Evolutionary conservation across 2,329 filamentous ascomycete genomes (phyloP).

Genomic region (Bipolaris zeicola): DNA sequence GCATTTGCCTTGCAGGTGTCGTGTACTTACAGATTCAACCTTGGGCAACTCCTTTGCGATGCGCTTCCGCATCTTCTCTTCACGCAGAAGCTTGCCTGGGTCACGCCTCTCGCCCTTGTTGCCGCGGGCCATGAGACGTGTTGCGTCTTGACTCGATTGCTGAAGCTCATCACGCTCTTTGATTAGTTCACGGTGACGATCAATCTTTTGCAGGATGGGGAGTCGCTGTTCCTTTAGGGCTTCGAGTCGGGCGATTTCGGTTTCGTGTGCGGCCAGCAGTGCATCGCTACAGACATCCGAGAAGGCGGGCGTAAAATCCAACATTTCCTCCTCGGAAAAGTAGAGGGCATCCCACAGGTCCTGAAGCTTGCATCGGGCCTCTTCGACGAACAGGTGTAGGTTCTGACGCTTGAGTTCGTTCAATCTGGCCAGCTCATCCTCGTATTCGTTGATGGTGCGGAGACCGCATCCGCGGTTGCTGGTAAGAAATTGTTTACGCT

Average conservation of each 20-base stretch:
- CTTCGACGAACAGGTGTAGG: constrained; percentile 92
- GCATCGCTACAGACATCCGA: constrained; percentile 97
- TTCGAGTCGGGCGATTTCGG: constrained; percentile 83
- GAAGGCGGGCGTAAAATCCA: constrained; percentile 95
- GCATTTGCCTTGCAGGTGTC: neutral
- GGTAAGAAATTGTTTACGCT: constrained; percentile 84
- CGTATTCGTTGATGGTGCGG: constrained; percentile 91
- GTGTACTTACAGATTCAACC: constrained; percentile 65
- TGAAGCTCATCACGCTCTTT: constrained; percentile 85
- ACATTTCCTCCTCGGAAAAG: constrained; percentile 97
- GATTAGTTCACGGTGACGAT: constrained; percentile 80
- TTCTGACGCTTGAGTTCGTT: constrained; percentile 96
- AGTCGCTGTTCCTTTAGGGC: constrained; percentile 83
- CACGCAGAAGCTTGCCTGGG: constrained; percentile 87
- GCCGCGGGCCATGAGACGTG: constrained; percentile 86
- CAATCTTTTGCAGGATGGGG: constrained; percentile 80
- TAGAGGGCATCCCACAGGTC: constrained; percentile 94
- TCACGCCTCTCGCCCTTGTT: constrained; percentile 94
- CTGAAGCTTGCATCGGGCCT: constrained; percentile 86
- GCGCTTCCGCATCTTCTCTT: constrained; percentile 98
- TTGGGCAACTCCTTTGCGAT: constrained; percentile 96
- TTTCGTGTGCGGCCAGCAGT: constrained; percentile 90
- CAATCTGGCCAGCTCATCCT: constrained; percentile 83
- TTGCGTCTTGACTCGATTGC: constrained; percentile 93
- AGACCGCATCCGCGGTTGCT: constrained; percentile 89